Evolutionary conservation across 805 yeast genomes (phyloP).

Genomic region (Cyberlindnera maritima): DNA sequence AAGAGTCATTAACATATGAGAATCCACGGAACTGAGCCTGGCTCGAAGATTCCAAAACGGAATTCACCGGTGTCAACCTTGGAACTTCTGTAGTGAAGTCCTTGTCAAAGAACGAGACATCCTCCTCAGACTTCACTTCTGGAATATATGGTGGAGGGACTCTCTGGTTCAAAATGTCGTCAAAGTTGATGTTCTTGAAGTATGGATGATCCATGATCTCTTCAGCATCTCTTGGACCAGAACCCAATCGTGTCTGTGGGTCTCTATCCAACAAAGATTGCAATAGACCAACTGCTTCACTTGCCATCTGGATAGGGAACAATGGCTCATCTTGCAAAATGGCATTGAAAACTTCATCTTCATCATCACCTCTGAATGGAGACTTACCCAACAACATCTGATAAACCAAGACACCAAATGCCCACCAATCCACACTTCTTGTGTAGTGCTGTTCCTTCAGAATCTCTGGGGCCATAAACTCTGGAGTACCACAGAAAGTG

Average conservation of each 20-base stretch:
- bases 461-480: conserved; percentile 98
- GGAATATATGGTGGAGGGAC: conserved; percentile 91
- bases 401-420: conserved; percentile 92
- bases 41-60: conserved; percentile 77
- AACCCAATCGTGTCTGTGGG: conserved; percentile 79
- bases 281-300: conserved; percentile 90
- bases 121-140: conserved; percentile 81
- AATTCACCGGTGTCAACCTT: conserved; percentile 89
- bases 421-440: conserved; percentile 99
- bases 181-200: conserved; percentile 86
- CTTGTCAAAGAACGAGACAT: conserved; percentile 88
- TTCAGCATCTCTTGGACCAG: conserved; percentile 82
- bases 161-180: conserved; percentile 68
- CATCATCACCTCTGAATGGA: conserved; percentile 96
- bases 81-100: conserved; percentile 95
- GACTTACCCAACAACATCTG: conserved; percentile 97
- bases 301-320: conserved; percentile 96
- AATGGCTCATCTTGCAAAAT: conserved; percentile 94
- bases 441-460: conserved; percentile 89
- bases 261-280: conserved; percentile 91
- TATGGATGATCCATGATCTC: conserved; percentile 97
- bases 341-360: conserved; percentile 95
- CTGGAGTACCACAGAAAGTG: conserved; percentile 99
- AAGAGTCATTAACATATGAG: conserved; percentile 74
- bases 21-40: conserved; percentile 98